A percentile compares a stretch with the other conserved stretches of the same genome.
These are phyloP conservation scores for Jaenimonas drosophilae DNA, from an alignment of 208 protist species.

Conservation along the genomic window DNA sequence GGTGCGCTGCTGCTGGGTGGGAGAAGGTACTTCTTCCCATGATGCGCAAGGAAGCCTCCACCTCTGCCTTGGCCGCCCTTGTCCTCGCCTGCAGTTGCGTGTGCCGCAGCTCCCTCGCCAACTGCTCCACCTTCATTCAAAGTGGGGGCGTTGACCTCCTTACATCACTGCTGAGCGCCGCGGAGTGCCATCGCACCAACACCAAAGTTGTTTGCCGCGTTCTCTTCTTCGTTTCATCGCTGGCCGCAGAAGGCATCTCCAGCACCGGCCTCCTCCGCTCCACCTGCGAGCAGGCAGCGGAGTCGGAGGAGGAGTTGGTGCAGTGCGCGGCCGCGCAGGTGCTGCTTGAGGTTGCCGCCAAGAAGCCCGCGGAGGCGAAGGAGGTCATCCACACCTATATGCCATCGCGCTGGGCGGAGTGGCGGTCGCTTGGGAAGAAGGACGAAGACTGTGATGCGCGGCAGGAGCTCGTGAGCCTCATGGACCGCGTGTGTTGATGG, in stretches of 20 bases:
- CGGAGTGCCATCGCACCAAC: neutral
- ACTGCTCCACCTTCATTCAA: neutral
- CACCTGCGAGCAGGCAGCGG: neutral
- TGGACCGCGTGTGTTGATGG: no score
- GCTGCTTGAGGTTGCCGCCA: neutral
- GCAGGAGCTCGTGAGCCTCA: neutral
- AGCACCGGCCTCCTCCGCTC: neutral
- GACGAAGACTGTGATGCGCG: neutral
- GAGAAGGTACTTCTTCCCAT: constrained; percentile 1
- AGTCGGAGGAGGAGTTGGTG: neutral
- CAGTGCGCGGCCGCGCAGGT: neutral
- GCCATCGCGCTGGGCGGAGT: neutral
- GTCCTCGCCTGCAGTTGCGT: constrained; percentile 4
- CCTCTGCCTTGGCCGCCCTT: neutral
- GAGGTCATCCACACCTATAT: neutral
- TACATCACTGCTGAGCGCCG: neutral
- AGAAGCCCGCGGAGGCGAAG: neutral
- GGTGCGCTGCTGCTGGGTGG: neutral
- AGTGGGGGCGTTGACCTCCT: neutral
- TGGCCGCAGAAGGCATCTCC: neutral
- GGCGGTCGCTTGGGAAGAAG: neutral
- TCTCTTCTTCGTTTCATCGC: constrained; percentile 4
- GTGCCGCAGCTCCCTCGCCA: neutral
- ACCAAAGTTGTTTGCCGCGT: constrained; percentile 1
- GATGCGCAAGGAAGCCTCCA: neutral